Evolutionary conservation across 2,329 filamentous ascomycete genomes (phyloP).

Genomic region (Rutstroemia sp.): DNA sequence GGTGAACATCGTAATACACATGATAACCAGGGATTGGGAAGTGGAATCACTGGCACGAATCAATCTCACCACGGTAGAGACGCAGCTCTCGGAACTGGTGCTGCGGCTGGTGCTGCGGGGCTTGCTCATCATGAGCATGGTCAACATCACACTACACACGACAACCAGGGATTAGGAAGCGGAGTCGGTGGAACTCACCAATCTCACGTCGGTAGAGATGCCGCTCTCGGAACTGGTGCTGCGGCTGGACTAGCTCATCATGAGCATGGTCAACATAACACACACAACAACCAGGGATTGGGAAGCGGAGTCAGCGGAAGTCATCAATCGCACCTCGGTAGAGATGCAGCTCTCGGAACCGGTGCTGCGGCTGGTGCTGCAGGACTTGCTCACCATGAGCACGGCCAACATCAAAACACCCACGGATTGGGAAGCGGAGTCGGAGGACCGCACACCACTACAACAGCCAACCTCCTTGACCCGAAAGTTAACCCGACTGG

Average conservation of each 20-base stretch:
- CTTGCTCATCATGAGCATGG: background rate
- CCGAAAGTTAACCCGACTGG: slow-evolving; percentile 13
- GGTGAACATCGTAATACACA: background rate
- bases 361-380: background rate
- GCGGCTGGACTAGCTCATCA: background rate
- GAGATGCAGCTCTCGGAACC: slow-evolving; percentile 3
- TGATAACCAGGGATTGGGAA: background rate
- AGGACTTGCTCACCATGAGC: background rate
- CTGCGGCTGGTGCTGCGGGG: background rate
- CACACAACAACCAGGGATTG: slow-evolving; percentile 11
- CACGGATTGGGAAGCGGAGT: background rate
- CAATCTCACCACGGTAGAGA: background rate
- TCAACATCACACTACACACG: background rate
- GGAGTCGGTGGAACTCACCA: background rate
- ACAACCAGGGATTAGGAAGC: slow-evolving; percentile 8
- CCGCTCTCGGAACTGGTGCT: slow-evolving; percentile 1
- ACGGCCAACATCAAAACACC: slow-evolving; percentile 5
- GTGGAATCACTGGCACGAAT: background rate
- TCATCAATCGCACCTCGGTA: background rate
- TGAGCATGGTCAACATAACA: background rate
- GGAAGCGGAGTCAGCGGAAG: background rate
- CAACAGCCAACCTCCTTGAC: slow-evolving; percentile 25
- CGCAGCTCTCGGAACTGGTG: slow-evolving; percentile 2
- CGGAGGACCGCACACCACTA: slow-evolving; percentile 18
- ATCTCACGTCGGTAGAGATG: background rate